Base-by-base conservation (phyloP, 2,329 filamentous ascomycete genomes). In the Penicillium sp. region DNA sequence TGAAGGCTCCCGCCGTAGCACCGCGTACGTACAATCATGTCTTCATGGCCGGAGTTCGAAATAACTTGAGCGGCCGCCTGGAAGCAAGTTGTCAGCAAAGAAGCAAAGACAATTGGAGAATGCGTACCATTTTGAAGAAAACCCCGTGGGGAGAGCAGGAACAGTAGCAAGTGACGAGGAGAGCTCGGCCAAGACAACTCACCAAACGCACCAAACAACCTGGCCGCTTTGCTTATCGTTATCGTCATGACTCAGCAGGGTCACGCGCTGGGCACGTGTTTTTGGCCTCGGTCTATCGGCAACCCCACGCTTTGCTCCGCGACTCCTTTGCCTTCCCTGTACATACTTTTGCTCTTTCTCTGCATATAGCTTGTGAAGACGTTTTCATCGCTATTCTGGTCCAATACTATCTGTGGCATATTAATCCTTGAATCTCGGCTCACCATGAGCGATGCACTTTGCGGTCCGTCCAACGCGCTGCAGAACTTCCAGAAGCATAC, bases 1-100 rank as follows among this genome's bases (percentile, higher is more conserved):
- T 56, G 53, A 21, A 43, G 23, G 34, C 41, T 13, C n/a, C 23
- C 26, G 45, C 41, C 16, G 52, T 18, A 42, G 45, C 38, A 49
- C 36, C 36, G 23, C 50, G 49, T 48, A 85, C 89, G 69, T 91
- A 97, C 93, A 83, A 99, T 96, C 93, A 97, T 97, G 74, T 96
- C 93, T 87, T 97, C 93, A 80, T 99, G 94, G 70, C 88, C 88
- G 57, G 87, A 88, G 75, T 90, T 91, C 61, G 87, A 84, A 75
- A 92, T 91, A 67, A 90, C 85, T 79, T 92, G 88, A 62, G 69
- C 63, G 59, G 69, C 63, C 54, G 87, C 82, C 85, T 87, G 52
- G n/a, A 53, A 38, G 42, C 31, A 49, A 49, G 47, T 24, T 53
- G 33, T 60, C 44, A 62, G 54, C 51, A 55, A 50, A 24, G 26